Evolutionary conservation across 2,329 filamentous ascomycete species (phyloP), one percentile per base, ranked within the genome.

Genomic region (Calonectria honghensis): DNA sequence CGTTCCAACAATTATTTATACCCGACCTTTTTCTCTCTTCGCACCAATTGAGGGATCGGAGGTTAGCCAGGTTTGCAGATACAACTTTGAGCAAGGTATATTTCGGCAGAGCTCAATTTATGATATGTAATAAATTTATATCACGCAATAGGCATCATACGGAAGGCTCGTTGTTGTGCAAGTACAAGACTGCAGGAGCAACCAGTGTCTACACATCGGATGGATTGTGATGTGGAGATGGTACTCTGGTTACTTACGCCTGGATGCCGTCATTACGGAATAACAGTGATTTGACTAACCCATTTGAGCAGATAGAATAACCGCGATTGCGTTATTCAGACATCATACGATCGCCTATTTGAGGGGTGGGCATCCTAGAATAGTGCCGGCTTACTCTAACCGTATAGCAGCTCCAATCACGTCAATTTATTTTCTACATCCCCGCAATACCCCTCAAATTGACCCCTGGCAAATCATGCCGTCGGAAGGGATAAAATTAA

Each of bases 391-490:
- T 63, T 20, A 20, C 37, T 29, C 24, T 27, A 41, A 27, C 14
- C 13, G 27, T 63, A 29, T 61, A 63, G 27, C 35, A 63, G 57
- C 57, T 41, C 57, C 57, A 63, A 63, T 63, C 57, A 41, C 7
- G n/a, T 63, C 14, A 4, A 3, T n/a, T 2, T 9, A 31, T 41
- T 41, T 11, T 20, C 4, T 14, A 3, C 14, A 63, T 18, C 57
- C 57, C 57, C 57, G 57, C 57, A 63, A 27, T 27, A 63, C 57
- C 57, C 37, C 57, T 61, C 57, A 29, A 24, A 63, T 31, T 6
- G 57, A 29, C 7, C 24, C 35, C 24, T 2, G 24, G 24, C 18
- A 29, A 6, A 31, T 41, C 16, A 41, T 63, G 2, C 24, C 24
- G 7, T 31, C 24, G 6, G 24, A 7, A 11, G 20, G 57, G 37